Conservation (phyloP, 192 early-diverging fungal species). For the Globomyces pollinis-pini region DNA sequence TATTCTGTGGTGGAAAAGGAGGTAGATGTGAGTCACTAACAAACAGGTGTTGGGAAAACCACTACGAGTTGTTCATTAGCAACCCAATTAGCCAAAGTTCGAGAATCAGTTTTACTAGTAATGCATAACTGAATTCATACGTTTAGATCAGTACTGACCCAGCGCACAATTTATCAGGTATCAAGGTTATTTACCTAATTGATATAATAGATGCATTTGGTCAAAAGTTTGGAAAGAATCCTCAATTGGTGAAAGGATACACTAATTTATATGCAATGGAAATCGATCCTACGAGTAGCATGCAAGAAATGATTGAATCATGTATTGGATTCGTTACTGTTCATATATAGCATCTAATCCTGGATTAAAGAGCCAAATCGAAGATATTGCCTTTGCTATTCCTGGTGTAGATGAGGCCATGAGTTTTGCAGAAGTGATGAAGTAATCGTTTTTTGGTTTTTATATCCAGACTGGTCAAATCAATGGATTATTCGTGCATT, state of each 20-base stretch:
- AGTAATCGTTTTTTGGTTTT: constrained; percentile 20
- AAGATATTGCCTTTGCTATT: constrained; percentile 98
- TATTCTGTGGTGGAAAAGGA: constrained; percentile 99
- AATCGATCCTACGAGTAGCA: constrained; percentile 96
- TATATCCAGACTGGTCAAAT: constrained; percentile 78
- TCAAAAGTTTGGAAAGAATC: constrained; percentile 97
- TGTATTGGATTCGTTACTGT: constrained; percentile 37
- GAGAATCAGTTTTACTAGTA: constrained; percentile 89
- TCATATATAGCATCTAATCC: constrained; percentile 32
- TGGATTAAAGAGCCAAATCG: constrained; percentile 47
- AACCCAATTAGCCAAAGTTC: constrained; percentile 79
- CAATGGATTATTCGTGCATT: constrained; percentile 97
- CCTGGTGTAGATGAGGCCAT: constrained; percentile 99
- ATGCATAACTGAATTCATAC: no score
- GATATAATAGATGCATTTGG: constrained; percentile 99
- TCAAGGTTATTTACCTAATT: constrained; percentile 15
- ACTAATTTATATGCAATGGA: constrained; percentile 98
- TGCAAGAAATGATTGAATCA: constrained; percentile 98
- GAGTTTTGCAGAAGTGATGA: constrained; percentile 99
- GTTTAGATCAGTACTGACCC: constrained; percentile 99
- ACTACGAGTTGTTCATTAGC: constrained; percentile 83
- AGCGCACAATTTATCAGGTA: constrained; percentile 96
- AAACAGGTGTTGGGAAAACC: constrained; percentile 97
- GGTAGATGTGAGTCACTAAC: no score
- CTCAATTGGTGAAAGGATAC: constrained; percentile 90